Evolutionary conservation across 164 flowering plant species (phyloP), one percentile per base, ranked within the genome.

Genomic region (Vitis riparia): DNA sequence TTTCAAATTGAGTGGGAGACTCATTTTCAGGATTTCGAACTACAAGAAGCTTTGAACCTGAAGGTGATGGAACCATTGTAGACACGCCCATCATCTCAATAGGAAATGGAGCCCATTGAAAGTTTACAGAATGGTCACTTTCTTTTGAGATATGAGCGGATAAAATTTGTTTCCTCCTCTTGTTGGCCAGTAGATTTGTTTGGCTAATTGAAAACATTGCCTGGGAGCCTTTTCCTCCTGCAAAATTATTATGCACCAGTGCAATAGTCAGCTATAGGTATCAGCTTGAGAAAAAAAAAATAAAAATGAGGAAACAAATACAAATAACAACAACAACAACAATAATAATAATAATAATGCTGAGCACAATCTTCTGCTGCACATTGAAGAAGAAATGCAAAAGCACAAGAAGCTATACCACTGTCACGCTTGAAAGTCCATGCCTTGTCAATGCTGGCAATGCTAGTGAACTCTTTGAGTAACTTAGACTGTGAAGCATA

Each of bases 51-150:
- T 90, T 93, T 49, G 81, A 83, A 56, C 97, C 98, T 59, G 98
- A 90, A 23, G 98, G 97, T 50, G 99, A 91, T 30, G 99, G 98
- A 59, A 92, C 87, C 66, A 88, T 72, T 58, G 80, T 57, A 47
- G 98, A 88, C 44, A 82, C 94, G 57, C 94, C 94, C 0, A 85
- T 72, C 86, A 91, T 78, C 77, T 96, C 99, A 71, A 89, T 63
- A 17, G 99, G 99, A 80, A 93, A 93, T 58, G 97, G 92, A n/a
- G 95, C 80, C 98, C 99, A 96, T n/a, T 84, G 83, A 73, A 91
- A 91, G 74, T 70, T 87, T 49, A 83, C 76, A 51, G 77, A 68
- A 59, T 72, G 61, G 15, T 73, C 49, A 71, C 55, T 82, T 73
- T 73, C 82, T 61, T 77, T 76, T 3, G 79, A 70, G 64, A 93